Conservation (phyloP, 805 yeast genomes). For the Schizosaccharomyces lindneri region DNA sequence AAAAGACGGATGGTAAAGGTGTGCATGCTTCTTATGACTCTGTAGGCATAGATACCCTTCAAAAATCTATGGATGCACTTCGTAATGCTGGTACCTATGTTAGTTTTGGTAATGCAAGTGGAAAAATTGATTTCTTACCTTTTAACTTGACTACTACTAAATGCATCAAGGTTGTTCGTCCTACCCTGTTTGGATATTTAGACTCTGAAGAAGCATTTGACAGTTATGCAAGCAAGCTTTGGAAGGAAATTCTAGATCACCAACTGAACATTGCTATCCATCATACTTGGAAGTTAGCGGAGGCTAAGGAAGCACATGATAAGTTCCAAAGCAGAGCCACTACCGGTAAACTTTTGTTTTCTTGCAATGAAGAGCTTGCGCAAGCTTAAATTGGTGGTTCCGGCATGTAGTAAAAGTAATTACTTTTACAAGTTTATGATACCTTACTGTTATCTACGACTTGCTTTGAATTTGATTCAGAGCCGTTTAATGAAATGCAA, state of each 20-base stretch:
- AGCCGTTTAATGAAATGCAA: too few species aligned
- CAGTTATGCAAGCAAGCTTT: slow-evolving; percentile 15
- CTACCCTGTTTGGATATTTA: slow-evolving; percentile 27
- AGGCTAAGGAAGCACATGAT: slow-evolving; percentile 32
- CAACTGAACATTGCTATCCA: slow-evolving; percentile 21
- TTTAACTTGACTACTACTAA: slow-evolving; percentile 8
- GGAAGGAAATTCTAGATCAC: slow-evolving; percentile 12
- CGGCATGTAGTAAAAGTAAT: too few species aligned
- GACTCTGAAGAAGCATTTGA: slow-evolving; percentile 28
- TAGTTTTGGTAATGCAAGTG: not conserved
- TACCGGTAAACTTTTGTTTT: slow-evolving; percentile 21
- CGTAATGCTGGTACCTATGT: not conserved
- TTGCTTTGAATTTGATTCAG: too few species aligned
- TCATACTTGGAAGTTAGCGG: slow-evolving; percentile 29
- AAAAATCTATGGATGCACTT: slow-evolving; percentile 31
- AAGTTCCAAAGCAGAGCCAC: slow-evolving; percentile 41
- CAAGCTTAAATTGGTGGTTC: not conserved
- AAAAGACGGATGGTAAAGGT: slow-evolving; percentile 41
- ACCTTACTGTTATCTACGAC: too few species aligned
- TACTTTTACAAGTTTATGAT: too few species aligned
- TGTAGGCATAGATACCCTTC: slow-evolving; percentile 55
- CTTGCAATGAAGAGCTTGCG: not conserved
- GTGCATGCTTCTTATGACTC: slow-evolving; percentile 48
- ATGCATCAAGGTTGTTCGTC: slow-evolving; percentile 21
- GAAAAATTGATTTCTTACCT: not conserved